These are phyloP conservation scores for Eucalyptus rudis DNA, from an alignment of 345 rosid species.

Conservation along the genomic window DNA sequence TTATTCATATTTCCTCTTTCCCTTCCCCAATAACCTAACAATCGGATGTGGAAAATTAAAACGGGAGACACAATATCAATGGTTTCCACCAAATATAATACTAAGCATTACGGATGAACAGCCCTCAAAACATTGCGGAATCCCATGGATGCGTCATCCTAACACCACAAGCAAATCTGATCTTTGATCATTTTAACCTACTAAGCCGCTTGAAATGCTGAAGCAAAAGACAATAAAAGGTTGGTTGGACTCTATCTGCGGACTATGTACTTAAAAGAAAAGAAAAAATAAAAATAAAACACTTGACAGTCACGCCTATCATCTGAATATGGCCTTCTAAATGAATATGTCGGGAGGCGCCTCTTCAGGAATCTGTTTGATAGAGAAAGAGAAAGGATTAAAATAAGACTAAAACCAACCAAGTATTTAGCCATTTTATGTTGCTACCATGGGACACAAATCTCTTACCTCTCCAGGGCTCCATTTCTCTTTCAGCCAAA, in stretches of 20 bases:
- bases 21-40: neutral
- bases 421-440: neutral
- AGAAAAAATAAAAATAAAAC: neutral
- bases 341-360: slow-evolving; percentile 39
- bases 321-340: neutral
- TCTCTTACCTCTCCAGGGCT: slow-evolving; percentile 63
- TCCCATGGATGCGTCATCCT: neutral
- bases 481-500: slow-evolving; percentile 84
- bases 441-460: neutral
- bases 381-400: neutral
- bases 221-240: neutral
- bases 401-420: neutral
- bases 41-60: neutral
- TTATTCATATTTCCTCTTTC: neutral
- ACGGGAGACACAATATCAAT: neutral
- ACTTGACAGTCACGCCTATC: neutral
- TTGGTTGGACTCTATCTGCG: neutral
- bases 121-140: neutral
- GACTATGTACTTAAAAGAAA: neutral
- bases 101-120: neutral
- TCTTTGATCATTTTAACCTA: neutral
- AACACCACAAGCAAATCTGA: neutral
- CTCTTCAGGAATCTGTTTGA: slow-evolving; percentile 44
- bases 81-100: neutral
- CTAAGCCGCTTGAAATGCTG: neutral